Evolutionary conservation across 192 early-diverging fungal species (phyloP), one percentile per base, ranked within the genome.

Genomic region (Podila epigama): DNA sequence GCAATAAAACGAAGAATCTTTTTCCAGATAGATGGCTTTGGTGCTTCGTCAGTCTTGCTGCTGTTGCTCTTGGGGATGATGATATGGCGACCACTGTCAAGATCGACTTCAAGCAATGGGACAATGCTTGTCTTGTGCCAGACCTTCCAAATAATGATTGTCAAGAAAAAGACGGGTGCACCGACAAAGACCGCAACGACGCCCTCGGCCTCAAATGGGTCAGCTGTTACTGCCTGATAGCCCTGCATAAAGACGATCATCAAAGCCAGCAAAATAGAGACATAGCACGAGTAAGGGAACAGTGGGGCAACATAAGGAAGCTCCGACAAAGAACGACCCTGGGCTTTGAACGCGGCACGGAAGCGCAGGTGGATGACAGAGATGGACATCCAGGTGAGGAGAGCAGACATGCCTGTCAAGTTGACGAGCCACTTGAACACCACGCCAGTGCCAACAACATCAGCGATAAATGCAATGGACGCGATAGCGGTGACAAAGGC

Each of bases 341-440:
- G 94, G 27, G 82, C 83, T n/a, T 87, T 51, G 58, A 87, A 91
- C 8, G 93, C 94, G n/a, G 82, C 79, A 53, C 93, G 89, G 88
- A 94, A 97, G 16, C 94, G 89, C 60, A 86, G 88, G 65, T 97
- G 95, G 53, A 88, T 88, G 22, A 92, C 60, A 44, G 87, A 84
- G 70, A 97, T 95, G 40, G 91, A 91, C 32, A 93, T 53, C 94
- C 95, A 97, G 60, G 91, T 90, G 34, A 91, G 79, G 51, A 95
- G 88, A 4, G 92, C 91, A 0, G 91, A 81, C 15, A 97, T 88
- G 15, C 92, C 88, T 4, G 90, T 87, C 8, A 91, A 64, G 40
- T 85, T 89, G 57, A 90, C 60, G n/a, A 90, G 63, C 73, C 86
- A 90, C 12, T 70, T 79, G 51, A 94, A 94, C 8, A 93, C 82